A percentile compares a stretch with the other conserved stretches of the same genome.
Conservation (phyloP, 2,329 filamentous ascomycete species). For the Arthrobotrys musiformis region DNA sequence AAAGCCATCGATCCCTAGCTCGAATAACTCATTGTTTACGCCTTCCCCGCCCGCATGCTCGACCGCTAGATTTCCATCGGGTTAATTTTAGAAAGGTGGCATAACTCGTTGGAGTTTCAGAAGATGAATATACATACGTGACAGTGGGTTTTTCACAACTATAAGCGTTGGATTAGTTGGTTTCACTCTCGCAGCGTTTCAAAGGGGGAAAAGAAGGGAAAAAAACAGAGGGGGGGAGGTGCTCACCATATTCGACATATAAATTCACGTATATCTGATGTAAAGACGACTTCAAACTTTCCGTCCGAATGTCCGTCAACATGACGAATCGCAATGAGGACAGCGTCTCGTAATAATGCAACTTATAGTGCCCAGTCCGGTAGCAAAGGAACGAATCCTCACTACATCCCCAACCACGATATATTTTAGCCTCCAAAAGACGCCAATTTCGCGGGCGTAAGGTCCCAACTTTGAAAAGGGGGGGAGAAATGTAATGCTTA, state of each 20-base stretch:
- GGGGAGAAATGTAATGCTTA: constrained; percentile 33
- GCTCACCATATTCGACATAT: constrained; percentile 90
- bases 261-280: constrained; percentile 99
- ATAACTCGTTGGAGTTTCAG: neutral
- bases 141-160: constrained; percentile 78
- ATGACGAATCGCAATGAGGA: constrained; percentile 96
- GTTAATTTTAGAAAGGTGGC: constrained; percentile 24
- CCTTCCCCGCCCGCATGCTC: constrained; percentile 76
- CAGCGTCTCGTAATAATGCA: constrained; percentile 98
- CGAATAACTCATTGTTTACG: constrained; percentile 77
- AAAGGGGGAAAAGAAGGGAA: too few relatives aligned
- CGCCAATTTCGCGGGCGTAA: neutral
- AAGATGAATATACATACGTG: constrained; percentile 62
- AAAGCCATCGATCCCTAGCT: constrained; percentile 80
- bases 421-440: neutral
- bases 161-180: constrained; percentile 3
- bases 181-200: neutral
- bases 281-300: constrained; percentile 91
- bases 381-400: constrained; percentile 83
- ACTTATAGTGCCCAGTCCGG: constrained; percentile 93
- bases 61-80: constrained; percentile 63
- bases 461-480: neutral
- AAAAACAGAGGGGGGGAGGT: too few relatives aligned
- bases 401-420: constrained; percentile 32
- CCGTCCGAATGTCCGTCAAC: constrained; percentile 87